Evolutionary conservation across 2,329 filamentous ascomycete species (phyloP), one percentile per base, ranked within the genome.

Genomic region (Talaromyces rugulosus): DNA sequence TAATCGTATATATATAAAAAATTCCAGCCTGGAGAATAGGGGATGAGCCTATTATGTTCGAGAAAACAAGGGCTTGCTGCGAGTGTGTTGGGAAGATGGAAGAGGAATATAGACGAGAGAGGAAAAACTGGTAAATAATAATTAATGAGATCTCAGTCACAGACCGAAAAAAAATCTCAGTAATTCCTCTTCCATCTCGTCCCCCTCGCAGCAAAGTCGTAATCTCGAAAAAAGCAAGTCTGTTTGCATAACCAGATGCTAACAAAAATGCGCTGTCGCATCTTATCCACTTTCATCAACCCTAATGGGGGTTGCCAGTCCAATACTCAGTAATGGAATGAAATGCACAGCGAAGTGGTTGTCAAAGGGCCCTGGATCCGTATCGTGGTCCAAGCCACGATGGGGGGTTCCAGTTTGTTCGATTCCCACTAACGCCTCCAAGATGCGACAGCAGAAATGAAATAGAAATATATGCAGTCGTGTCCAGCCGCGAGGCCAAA

Each of bases 1-100:
- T 53, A 12, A 31, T 31, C n/a, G 5, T 30, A 53, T 30, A 30
- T 16, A 53, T 14, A 60, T 60, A 60, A 30, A 65, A 68, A 74
- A 71, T 71, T 62, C 78, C 76, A 80, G 79, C 80, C 76, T 75
- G 76, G 78, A 81, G 76, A 71, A 78, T 83, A 83, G 82, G 78
- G 75, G 81, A 83, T 83, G 81, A 82, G 62, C 80, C 82, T 82
- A 83, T 65, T 50, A 27, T 47, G 54, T 34, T 27, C 59, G 66
- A 53, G 50, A 67, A 63, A 62, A 62, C 59, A 12, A 47, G 2
- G 8, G 11, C n/a, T 16, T 47, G 18, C 44, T 27, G 44, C 54
- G 57, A 62, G 59, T 60, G 28, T 33, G 14, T 7, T 53, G 50
- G 50, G 18, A 0, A 31, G 30, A 33, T 28, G 27, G 50, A 53